These are phyloP conservation scores for Tuctoria greenei DNA, from an alignment of 176 grass and related monocot genomes.

Conservation along the genomic window DNA sequence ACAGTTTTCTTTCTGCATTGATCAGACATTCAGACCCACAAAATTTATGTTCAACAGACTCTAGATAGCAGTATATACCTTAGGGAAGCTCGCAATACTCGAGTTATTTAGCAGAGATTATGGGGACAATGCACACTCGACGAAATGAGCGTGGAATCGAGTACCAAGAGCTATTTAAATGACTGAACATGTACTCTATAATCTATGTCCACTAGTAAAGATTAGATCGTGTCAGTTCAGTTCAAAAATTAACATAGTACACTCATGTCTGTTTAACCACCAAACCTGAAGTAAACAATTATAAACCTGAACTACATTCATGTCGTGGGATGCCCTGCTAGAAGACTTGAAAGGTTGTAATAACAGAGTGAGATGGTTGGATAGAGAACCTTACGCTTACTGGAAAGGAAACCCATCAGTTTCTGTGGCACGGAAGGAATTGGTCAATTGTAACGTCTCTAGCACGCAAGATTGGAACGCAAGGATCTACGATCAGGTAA, in stretches of 20 bases:
- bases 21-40: slow-evolving; percentile 7
- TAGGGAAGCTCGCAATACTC: not conserved
- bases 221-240: too few species aligned
- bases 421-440: slow-evolving; percentile 49
- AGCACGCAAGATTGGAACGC: slow-evolving; percentile 66
- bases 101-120: not conserved
- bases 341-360: slow-evolving; percentile 58
- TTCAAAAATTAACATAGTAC: too few species aligned
- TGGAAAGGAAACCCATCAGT: slow-evolving; percentile 94
- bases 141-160: not conserved
- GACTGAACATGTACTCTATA: not conserved
- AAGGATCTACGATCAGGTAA: slow-evolving; percentile 79
- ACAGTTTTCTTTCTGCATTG: not conserved
- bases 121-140: not conserved
- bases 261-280: too few species aligned
- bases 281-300: too few species aligned
- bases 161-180: slow-evolving; percentile 7
- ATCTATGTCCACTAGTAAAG: too few species aligned
- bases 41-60: not conserved
- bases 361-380: slow-evolving; percentile 46
- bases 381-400: slow-evolving; percentile 81
- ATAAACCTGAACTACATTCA: too few species aligned
- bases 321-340: slow-evolving; percentile 62
- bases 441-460: slow-evolving; percentile 79
- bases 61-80: not conserved